Evolutionary conservation across 1,139 yeast species (phyloP), one percentile per base, ranked within the genome.

Genomic region (Pichia sp.): DNA sequence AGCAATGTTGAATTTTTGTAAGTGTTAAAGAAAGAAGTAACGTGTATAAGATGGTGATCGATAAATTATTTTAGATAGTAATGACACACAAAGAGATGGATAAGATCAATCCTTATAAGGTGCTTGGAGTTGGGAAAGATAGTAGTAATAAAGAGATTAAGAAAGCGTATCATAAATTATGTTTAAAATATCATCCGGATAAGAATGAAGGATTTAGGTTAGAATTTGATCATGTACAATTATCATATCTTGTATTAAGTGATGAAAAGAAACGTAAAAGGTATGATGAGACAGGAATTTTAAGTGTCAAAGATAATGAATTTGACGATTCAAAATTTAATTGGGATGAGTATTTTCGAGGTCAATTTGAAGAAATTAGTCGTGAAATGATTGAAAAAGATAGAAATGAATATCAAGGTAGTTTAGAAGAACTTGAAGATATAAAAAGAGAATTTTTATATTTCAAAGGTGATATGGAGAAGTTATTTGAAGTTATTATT

Each of bases 151-250:
- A 72, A 1, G 80, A 73, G 15, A 73, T 87, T 52, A 84, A 81
- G 56, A 78, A 74, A 54, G 76, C 88, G 0, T 87, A 87, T 60
- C 76, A 88, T 52, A 76, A 74, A 48, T 64, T 76, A 31, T 86
- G 94, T 51, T 68, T 87, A 33, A 65, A 70, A 47, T 72, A 74
- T 48, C 96, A 87, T 58, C 96, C 96, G 0, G 96, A 87, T 61
- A 87, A 86, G 57, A 58, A 63, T 4, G 61, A 57, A 6, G 61
- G 60, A 2, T 63, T 61, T 32, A 24, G 57, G 48, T 43, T 61
- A 47, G 26, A 65, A 23, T 87, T 87, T 58, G 84, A 87, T 46
- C 65, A 72, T 51, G 70, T 87, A 23, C 91, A 86, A 56, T 80
- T 84, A 58, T 82, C 95, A 26, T 86, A 84, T 59, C 69, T 81